These are phyloP conservation scores for Leucosporidium creatinivorum DNA, from an alignment of 768 basidiomycete genomes.

Conservation along the genomic window DNA sequence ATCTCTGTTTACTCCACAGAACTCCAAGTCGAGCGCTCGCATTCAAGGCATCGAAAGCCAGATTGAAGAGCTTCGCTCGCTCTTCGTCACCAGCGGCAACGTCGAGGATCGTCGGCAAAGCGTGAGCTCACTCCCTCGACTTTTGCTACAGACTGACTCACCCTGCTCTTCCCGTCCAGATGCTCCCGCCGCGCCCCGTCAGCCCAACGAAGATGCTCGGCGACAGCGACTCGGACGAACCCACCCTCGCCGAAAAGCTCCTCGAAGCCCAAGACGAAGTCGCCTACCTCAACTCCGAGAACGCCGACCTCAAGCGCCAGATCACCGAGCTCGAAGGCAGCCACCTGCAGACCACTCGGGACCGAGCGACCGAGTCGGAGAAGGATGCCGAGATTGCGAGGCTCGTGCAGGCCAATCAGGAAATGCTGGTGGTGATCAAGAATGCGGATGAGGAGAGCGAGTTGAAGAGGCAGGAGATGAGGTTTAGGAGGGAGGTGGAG, in stretches of 20 bases:
- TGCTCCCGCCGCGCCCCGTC: conserved; percentile 24
- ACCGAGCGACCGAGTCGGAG: conserved; percentile 7
- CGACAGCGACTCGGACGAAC: neutral
- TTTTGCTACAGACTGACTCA: neutral
- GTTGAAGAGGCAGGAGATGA: conserved; percentile 20
- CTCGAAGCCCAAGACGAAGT: conserved; percentile 54
- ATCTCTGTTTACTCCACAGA: neutral
- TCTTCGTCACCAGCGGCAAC: conserved; percentile 35
- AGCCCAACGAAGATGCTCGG: conserved; percentile 23
- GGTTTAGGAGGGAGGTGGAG: conserved; percentile 21
- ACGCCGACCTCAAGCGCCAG: conserved; percentile 58
- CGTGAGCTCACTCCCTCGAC: neutral
- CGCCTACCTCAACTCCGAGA: conserved; percentile 68
- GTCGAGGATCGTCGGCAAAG: conserved; percentile 30
- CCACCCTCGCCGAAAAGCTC: conserved; percentile 25
- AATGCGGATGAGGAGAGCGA: conserved; percentile 31
- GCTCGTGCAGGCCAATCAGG: conserved; percentile 20
- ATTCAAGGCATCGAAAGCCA: conserved; percentile 26
- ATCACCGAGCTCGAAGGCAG: conserved; percentile 49
- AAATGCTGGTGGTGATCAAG: conserved; percentile 25
- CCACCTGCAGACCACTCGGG: conserved; percentile 3
- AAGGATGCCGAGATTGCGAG: conserved; percentile 11
- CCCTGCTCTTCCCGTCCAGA: neutral
- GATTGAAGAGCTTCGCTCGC: conserved; percentile 31
- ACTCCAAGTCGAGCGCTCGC: neutral